phyloP scores from a whole-genome alignment of 495 filamentous ascomycete species.

The Rostrohypoxylon terebratum region DNA sequence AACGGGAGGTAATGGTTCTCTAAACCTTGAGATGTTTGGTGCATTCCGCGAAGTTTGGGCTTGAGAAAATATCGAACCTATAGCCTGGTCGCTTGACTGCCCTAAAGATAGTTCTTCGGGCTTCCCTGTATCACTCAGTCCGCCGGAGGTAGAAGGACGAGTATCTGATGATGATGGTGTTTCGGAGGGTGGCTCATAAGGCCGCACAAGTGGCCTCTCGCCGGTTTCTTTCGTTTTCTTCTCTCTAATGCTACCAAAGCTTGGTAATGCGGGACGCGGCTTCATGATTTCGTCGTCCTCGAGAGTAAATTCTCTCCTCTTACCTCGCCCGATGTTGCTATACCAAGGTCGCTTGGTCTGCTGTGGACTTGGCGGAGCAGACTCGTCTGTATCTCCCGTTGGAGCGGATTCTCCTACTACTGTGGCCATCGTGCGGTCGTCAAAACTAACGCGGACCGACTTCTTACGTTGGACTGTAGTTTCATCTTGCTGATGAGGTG shows the following conservation, averaged over 20 bases:
- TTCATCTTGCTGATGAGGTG: conserved; percentile 63
- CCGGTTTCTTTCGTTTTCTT: conserved; percentile 55
- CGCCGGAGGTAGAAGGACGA: conserved; percentile 37
- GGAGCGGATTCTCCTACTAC: conserved; percentile 70
- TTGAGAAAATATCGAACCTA: conserved; percentile 70
- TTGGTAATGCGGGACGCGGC: conserved; percentile 80
- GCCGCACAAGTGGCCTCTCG: conserved; percentile 66
- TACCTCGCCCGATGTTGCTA: conserved; percentile 63
- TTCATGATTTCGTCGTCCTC: conserved; percentile 78
- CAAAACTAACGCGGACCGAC: conserved; percentile 84
- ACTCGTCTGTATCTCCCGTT: conserved; percentile 63
- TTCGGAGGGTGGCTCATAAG: conserved; percentile 51
- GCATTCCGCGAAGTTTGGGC: conserved; percentile 59
- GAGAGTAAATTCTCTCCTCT: conserved; percentile 57
- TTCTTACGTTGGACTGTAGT: conserved; percentile 70
- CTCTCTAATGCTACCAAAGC: conserved; percentile 82
- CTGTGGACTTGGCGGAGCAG: conserved; percentile 63
- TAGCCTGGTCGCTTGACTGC: conserved; percentile 72
- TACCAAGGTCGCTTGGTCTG: conserved; percentile 65
- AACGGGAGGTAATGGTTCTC: conserved; percentile 73
- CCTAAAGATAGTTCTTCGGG: conserved; percentile 49
- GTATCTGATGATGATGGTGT: conserved; percentile 40
- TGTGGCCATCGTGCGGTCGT: conserved; percentile 68
- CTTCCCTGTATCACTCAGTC: conserved; percentile 37
- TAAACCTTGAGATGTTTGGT: conserved; percentile 60